phyloP scores from a whole-genome alignment of 2,329 filamentous ascomycete genomes.

The Trichoderma endophyticum region DNA sequence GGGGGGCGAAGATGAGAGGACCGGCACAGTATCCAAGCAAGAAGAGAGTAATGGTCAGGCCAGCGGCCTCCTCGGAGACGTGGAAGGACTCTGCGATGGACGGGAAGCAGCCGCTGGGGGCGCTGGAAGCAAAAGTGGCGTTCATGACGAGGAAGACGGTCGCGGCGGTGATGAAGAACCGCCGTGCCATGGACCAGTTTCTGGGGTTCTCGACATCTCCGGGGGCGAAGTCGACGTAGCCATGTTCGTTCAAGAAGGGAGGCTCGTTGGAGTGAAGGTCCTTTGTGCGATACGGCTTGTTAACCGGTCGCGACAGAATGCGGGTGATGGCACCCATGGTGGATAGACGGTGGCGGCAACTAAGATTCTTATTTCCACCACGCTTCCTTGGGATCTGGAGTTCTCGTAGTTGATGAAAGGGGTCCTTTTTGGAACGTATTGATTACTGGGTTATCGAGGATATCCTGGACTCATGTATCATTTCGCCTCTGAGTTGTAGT shows the following conservation, averaged over 20 bases:
- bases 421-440: neutral
- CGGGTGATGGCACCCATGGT: conserved; percentile 26
- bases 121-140: conserved; percentile 48
- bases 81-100: conserved; percentile 36
- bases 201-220: conserved; percentile 50
- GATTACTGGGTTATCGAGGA: neutral
- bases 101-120: conserved; percentile 33
- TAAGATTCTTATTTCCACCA: neutral
- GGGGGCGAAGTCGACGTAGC: conserved; percentile 49
- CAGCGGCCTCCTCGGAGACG: conserved; percentile 46
- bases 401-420: neutral
- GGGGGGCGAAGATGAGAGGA: conserved; percentile 55
- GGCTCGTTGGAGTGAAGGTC: conserved; percentile 26
- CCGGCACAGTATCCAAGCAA: conserved; percentile 56
- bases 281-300: conserved; percentile 49
- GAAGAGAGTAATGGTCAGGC: conserved; percentile 52
- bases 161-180: conserved; percentile 41
- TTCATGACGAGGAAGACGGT: conserved; percentile 51
- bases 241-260: conserved; percentile 47
- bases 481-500: neutral
- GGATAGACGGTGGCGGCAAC: neutral
- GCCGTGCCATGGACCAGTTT: conserved; percentile 44
- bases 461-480: neutral
- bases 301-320: conserved; percentile 48
- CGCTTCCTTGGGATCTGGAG: neutral